A percentile compares a stretch with the other conserved stretches of the same genome.
Evolutionary conservation across 176 grass and related monocot species (phyloP).

Genomic region (Oryza glumipatula): DNA sequence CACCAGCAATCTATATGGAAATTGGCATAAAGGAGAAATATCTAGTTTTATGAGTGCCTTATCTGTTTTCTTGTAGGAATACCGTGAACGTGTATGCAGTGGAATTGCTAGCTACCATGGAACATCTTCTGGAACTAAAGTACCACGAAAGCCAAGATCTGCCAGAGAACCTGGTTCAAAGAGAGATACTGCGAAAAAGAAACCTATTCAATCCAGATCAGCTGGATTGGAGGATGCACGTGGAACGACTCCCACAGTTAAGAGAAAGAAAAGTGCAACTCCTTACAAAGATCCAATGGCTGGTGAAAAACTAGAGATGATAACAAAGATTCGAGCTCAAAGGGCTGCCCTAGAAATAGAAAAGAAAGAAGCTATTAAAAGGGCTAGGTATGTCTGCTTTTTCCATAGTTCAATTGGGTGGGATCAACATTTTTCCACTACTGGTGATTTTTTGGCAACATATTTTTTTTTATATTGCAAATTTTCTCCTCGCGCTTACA

Average conservation of each 20-base stretch:
- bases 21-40: constrained; percentile 2
- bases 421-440: not conserved
- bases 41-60: constrained; percentile 18
- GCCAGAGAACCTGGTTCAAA: constrained; percentile 43
- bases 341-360: constrained; percentile 66
- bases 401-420: constrained; percentile 8
- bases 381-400: constrained; percentile 73
- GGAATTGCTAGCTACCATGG: constrained; percentile 74
- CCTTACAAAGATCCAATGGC: constrained; percentile 91
- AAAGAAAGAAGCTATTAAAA: constrained; percentile 71
- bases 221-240: constrained; percentile 31
- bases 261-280: constrained; percentile 63
- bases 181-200: constrained; percentile 44
- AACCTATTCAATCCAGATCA: constrained; percentile 36
- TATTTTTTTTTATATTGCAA: not conserved
- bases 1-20: not conserved
- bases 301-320: constrained; percentile 80
- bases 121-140: constrained; percentile 49
- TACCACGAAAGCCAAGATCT: constrained; percentile 57
- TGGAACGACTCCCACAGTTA: constrained; percentile 37
- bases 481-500: not conserved
- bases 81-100: constrained; percentile 83
- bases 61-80: constrained; percentile 56
- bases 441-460: not conserved
- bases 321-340: constrained; percentile 82